Base-by-base conservation (phyloP, 352 stramenopile genomes). In the Pythium insidiosum region DNA sequence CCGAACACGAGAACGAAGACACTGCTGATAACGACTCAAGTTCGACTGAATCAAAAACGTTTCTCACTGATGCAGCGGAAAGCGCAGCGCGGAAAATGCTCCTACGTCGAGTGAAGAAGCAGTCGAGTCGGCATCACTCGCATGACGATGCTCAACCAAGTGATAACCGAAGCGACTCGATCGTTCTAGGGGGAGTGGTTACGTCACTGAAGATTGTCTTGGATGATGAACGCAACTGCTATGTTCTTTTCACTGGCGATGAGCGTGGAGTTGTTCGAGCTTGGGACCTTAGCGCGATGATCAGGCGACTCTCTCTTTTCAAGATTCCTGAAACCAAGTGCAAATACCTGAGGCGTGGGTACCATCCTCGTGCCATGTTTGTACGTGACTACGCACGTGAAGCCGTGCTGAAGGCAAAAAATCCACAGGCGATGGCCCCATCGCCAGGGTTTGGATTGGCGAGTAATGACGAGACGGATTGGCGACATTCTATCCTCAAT, bases 241-340 rank as follows among this genome's bases (percentile, higher is more conserved):
- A 82, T 30, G 36, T 86, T 18, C 49, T 88, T 1, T 72, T 88
- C 24, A 65, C 72, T 0, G 76, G 73, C 1, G 76, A 88, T 23
- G 76, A 86, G 35, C 36, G 49, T 26, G 73, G 73, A 1, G 43
- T 62, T 3, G 43, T 85, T 0, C 58, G 68, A 0, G 40, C 84
- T 20, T 86, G 73, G 71, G 63, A 78, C 22, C 59, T 82, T 1
- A 58, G 46, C 6, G 19, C 39, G 3, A 81, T 84, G 67, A 66
- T 82, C 28, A 45, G 50, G n/a, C 63, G 69, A 13, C 46, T 85
- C 0, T 45, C 61, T 3, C 33, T 88, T 5, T 60, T 65, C 2
- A 76, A 79, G 34, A 84, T 86, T 37, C 68, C 73, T 0, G 67
- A 83, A 35, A 64, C 67, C 11, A 77, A 76, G 21, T 75, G 70